phyloP scores from a whole-genome alignment of 176 grass and related monocot species.

The Triticum timopheevii region DNA sequence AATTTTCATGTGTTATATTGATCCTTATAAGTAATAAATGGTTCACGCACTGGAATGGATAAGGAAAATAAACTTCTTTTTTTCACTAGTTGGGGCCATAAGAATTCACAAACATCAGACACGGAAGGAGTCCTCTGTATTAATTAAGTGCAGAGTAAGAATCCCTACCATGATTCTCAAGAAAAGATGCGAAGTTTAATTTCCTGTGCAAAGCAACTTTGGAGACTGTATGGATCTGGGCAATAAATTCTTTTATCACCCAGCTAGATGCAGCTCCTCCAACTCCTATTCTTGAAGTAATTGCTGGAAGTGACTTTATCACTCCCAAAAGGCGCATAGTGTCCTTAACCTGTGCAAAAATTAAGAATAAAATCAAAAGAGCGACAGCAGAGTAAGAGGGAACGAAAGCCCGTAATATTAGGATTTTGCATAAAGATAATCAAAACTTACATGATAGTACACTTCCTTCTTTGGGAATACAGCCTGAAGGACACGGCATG shows the following conservation, averaged over 20 bases:
- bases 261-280: constrained; percentile 88
- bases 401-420: constrained; percentile 9
- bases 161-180: constrained; percentile 79
- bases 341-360: constrained; percentile 73
- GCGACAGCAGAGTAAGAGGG: background rate
- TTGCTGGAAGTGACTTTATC: constrained; percentile 76
- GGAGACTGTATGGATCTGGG: constrained; percentile 84
- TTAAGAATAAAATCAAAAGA: constrained; percentile 32
- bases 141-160: background rate
- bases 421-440: constrained; percentile 12
- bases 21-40: background rate
- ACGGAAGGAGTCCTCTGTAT: background rate
- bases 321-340: constrained; percentile 82
- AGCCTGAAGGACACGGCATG: constrained; percentile 80
- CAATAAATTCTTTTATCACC: constrained; percentile 95
- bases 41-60: background rate
- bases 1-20: background rate
- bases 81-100: background rate
- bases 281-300: constrained; percentile 88
- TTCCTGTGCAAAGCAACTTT: constrained; percentile 81
- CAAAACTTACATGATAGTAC: constrained; percentile 82
- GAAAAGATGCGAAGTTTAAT: constrained; percentile 80
- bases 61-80: background rate
- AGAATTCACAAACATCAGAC: background rate
- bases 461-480: constrained; percentile 88